Percentiles rank a stretch among this genome's conserved stretches.
Conservation (phyloP, 2,329 filamentous ascomycete species). For the Berkeleyomyces basicola region DNA sequence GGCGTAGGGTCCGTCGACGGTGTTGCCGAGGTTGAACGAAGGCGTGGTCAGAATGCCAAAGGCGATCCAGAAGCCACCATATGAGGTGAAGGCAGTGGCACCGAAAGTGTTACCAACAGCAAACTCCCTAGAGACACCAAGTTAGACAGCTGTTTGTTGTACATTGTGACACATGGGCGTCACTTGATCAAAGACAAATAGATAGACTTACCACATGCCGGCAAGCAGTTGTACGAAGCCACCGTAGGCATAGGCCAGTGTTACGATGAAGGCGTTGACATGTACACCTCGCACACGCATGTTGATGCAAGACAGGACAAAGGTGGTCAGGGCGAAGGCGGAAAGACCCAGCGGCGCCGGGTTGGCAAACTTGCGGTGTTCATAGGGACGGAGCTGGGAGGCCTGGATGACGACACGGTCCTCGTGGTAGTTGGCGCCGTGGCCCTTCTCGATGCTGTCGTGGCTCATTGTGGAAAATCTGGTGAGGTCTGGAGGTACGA, state of each 20-base stretch:
- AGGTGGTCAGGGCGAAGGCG: conserved; percentile 71
- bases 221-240: conserved; percentile 64
- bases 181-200: background rate
- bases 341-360: conserved; percentile 60
- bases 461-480: conserved; percentile 13
- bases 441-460: conserved; percentile 12
- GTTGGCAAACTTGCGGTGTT: conserved; percentile 61
- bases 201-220: conserved; percentile 59
- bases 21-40: conserved; percentile 39
- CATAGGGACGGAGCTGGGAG: conserved; percentile 44
- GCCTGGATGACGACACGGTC: conserved; percentile 36
- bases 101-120: conserved; percentile 77
- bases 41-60: conserved; percentile 58
- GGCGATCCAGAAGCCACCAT: conserved; percentile 70
- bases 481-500: conserved; percentile 10
- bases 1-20: conserved; percentile 28
- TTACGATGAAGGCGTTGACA: conserved; percentile 49
- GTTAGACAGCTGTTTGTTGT: background rate
- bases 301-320: conserved; percentile 62
- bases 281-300: conserved; percentile 43
- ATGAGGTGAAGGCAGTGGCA: conserved; percentile 65
- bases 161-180: background rate
- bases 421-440: conserved; percentile 10
- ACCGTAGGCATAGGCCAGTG: conserved; percentile 57
- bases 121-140: conserved; percentile 49